Base-by-base conservation (phyloP, 179 eudicot species). In the Camellia oleifera region DNA sequence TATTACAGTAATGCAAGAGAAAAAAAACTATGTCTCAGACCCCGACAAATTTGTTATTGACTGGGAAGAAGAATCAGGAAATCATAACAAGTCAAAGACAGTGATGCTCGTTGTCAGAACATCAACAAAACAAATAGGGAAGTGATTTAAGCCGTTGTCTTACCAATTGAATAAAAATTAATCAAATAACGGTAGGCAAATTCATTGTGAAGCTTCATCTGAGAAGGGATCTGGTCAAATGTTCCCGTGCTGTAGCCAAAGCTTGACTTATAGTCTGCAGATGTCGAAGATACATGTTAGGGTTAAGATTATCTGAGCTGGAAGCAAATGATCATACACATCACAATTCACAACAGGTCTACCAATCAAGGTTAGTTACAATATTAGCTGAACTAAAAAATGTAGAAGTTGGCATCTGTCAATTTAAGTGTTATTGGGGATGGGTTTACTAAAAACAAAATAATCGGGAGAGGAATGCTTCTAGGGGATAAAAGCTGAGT, bases 221-320 rank as follows among this genome's bases (percentile, higher is more conserved):
- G 81, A 93, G 88, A 81, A 94, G 97, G 68, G 98, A 93, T 86
- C 97, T 88, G 71, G 97, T 91, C 86, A 94, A 86, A 83, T 94
- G 98, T 77, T 94, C 98, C 5, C 98, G 97, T 44, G 97, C 98
- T 68, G 95, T 83, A n/a, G 96, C 98, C 85, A 94, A 79, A 57
- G 98, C 98, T 83, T 94, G 97, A 65, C 95, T 90, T 82, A 94
- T 90, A 60, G 98, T 94, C 98, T 94, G 95, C 73, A 76, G 46
- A 85, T n/a, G 57, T 18, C 12, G 17, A 79, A 65, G 6, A 12
- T 2, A 61, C 23, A 50, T 32, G 9, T 77, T 66, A 48, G 40
- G 5, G 15, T 50, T 60, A 58, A 11, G 75, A 68, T 60, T 3
- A 3, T 23, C 68, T 18, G 3, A 46, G 20, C 26, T 48, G 58